Conservation (phyloP, 164 flowering plant genomes). For the Euptelea pleiosperma region DNA sequence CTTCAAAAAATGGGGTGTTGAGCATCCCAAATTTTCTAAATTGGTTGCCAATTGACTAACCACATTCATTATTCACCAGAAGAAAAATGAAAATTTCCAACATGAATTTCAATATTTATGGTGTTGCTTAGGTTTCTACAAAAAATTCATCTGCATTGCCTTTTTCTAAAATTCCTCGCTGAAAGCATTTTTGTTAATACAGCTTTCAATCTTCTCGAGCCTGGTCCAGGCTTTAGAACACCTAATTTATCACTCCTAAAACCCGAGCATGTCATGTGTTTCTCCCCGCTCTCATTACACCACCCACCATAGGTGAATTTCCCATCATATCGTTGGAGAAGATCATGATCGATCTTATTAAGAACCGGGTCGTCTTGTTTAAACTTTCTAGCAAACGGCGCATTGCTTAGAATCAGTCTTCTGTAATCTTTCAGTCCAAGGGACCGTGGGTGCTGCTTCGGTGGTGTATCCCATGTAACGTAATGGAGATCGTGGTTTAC, state of each 20-base stretch:
- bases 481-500: conserved; percentile 87
- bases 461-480: conserved; percentile 89
- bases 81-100: no score
- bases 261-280: conserved; percentile 21
- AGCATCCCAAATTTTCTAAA: no score
- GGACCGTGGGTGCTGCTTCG: conserved; percentile 82
- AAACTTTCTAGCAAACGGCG: conserved; percentile 86
- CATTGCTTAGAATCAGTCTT: conserved; percentile 52
- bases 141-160: conserved; percentile 51
- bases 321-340: conserved; percentile 40
- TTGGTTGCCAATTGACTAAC: no score
- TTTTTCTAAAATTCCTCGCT: conserved; percentile 30
- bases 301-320: conserved; percentile 70
- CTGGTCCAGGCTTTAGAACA: conserved; percentile 64
- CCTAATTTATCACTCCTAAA: conserved; percentile 37
- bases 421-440: conserved; percentile 60
- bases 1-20: no score
- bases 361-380: conserved; percentile 57
- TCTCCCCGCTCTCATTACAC: conserved; percentile 41
- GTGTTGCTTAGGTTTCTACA: no score
- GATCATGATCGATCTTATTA: conserved; percentile 61
- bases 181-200: conserved; percentile 46
- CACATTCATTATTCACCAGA: not conserved
- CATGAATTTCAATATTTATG: no score
- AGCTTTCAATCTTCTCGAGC: conserved; percentile 56